Evolutionary conservation across 2,329 filamentous ascomycete genomes (phyloP), one percentile per base, ranked within the genome.

Genomic region (Neurospora sp.): DNA sequence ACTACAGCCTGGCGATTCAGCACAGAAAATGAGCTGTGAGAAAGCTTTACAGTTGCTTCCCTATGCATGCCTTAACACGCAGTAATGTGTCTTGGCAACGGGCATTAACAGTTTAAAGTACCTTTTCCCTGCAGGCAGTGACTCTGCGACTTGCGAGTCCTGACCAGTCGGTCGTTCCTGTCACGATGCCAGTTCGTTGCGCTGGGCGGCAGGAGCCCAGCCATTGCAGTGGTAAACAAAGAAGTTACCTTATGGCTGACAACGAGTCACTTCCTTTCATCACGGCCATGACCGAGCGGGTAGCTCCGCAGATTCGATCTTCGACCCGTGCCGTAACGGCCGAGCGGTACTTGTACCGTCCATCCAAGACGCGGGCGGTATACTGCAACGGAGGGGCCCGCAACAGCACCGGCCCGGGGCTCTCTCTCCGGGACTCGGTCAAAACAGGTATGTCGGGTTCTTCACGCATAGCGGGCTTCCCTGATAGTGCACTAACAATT

Each of bases 231-330:
- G 23, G 23, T n/a, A 17, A 62, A 62, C 52, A 62, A 36, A 36
- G 52, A 33, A 62, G 28, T 17, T 8, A 28, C 8, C 6, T 8
- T 8, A n/a, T 62, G 52, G 10, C 11, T 15, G 19, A 11, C 43
- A 33, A 17, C 23, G 8, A 57, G 23, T 33, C 52, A 33, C 28
- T 62, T 62, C 23, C 28, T 62, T 36, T 33, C 52, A 62, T 62
- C 52, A 33, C 28, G 28, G 28, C 73, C 39, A 71, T 75, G 70
- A 70, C 71, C n/a, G 72, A 75, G 62, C 74, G 74, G 8, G 28
- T 62, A 62, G 52, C 23, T 62, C 52, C 52, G 28, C 52, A 3
- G 52, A 62, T 62, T 62, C 52, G 52, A 62, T 62, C 52, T 36
- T 62, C 28, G 28, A 62, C 52, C 52, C 52, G 52, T 62, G 52